A percentile compares a stretch with the other conserved stretches of the same genome.
These are phyloP conservation scores for Exophiala bonariae DNA, from an alignment of 2,329 filamentous ascomycete genomes.

Conservation along the genomic window DNA sequence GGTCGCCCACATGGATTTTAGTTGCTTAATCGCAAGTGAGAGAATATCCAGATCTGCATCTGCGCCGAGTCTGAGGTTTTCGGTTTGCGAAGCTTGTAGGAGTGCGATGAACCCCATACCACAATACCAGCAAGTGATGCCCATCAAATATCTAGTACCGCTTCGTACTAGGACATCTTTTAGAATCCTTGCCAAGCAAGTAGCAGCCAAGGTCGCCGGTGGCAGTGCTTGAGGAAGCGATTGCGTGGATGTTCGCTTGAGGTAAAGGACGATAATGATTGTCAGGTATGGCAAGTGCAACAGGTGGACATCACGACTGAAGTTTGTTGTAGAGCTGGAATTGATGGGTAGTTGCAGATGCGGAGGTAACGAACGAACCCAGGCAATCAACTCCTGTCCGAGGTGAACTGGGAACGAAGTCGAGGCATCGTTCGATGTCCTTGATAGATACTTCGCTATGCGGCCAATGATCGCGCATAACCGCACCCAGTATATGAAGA, in stretches of 20 bases:
- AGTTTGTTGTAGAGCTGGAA: conserved; percentile 32
- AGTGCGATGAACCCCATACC: conserved; percentile 45
- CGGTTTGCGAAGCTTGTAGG: conserved; percentile 39
- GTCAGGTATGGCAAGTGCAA: conserved; percentile 45
- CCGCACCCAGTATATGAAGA: conserved; percentile 47
- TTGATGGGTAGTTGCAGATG: conserved; percentile 36
- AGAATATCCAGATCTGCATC: conserved; percentile 38
- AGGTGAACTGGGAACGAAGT: conserved; percentile 27
- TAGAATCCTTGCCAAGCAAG: conserved; percentile 41
- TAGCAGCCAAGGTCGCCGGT: conserved; percentile 41
- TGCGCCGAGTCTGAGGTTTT: conserved; percentile 33
- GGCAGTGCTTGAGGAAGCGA: conserved; percentile 39
- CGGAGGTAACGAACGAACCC: conserved; percentile 37
- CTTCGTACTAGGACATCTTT: conserved; percentile 41
- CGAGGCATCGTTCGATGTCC: conserved; percentile 19
- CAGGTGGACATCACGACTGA: conserved; percentile 44
- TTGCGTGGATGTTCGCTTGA: conserved; percentile 35
- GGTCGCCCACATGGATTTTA: conserved; percentile 38
- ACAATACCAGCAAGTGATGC: conserved; percentile 45
- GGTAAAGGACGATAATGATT: conserved; percentile 42
- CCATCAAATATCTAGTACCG: conserved; percentile 34
- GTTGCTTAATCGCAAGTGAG: conserved; percentile 34
- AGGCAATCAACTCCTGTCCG: conserved; percentile 36
- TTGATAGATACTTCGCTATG: conserved; percentile 40
- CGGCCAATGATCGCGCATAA: conserved; percentile 43